Conservation (phyloP, 306 rosid genomes). For the Castanea crenata region DNA sequence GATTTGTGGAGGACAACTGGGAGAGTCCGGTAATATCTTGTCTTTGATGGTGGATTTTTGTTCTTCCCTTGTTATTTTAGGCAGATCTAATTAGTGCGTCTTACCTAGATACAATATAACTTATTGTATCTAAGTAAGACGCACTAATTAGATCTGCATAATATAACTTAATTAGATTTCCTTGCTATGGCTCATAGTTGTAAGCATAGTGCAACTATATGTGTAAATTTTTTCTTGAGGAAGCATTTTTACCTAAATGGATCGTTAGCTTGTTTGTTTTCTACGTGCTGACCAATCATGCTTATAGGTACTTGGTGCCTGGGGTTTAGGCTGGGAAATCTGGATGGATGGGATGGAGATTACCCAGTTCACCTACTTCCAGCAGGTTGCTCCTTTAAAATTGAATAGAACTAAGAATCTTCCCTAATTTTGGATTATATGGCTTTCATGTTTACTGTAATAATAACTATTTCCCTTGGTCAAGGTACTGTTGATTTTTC, state of each 20-base stretch:
- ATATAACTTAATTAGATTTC: constrained; percentile 3
- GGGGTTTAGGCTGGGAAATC: constrained; percentile 99
- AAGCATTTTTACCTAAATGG: not conserved
- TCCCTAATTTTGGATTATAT: not conserved
- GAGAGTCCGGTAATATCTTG: constrained; percentile 91
- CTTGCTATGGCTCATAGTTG: constrained; percentile 1
- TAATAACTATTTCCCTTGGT: constrained; percentile 6
- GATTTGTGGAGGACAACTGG: constrained; percentile 99
- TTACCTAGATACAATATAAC: constrained; percentile 18
- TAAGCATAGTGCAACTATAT: constrained; percentile 4
- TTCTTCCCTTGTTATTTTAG: constrained; percentile 2
- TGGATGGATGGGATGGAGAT: constrained; percentile 99
- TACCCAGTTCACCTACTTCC: constrained; percentile 95
- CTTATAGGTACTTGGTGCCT: constrained; percentile 92
- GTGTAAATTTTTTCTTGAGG: not conserved
- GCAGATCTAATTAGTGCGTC: not conserved
- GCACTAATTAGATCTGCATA: too few relatives aligned
- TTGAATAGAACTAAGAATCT: not conserved
- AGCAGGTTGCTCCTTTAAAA: constrained; percentile 67
- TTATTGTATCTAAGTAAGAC: too few relatives aligned
- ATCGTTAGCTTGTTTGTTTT: constrained; percentile 15
- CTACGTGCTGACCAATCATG: constrained; percentile 15
- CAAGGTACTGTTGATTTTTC: constrained; percentile 6
- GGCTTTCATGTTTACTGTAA: constrained; percentile 2
- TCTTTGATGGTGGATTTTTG: constrained; percentile 1